Evolutionary conservation across 306 rosid species (phyloP).

Genomic region (Begonia fuchsioides): DNA sequence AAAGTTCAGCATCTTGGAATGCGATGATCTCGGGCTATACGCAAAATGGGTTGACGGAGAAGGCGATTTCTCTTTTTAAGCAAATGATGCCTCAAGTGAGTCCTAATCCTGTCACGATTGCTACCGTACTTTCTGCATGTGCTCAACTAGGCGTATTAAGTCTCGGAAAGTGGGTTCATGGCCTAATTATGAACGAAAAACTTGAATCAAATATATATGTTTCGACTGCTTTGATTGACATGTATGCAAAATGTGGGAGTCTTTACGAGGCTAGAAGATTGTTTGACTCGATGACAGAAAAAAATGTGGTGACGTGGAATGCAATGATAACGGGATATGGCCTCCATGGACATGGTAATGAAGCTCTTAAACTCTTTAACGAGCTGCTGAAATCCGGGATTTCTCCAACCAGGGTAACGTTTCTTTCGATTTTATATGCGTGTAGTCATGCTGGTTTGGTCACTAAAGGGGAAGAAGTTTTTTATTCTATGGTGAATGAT

Average conservation of each 20-base stretch:
- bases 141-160: constrained; percentile 84
- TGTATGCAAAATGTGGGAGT: constrained; percentile 93
- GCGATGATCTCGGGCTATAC: constrained; percentile 91
- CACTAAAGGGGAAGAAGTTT: constrained; percentile 60
- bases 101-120: constrained; percentile 66
- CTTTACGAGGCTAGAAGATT: constrained; percentile 52
- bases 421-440: constrained; percentile 73
- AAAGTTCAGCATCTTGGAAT: constrained; percentile 78
- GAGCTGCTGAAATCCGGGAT: constrained; percentile 49
- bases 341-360: constrained; percentile 79
- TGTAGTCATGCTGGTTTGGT: constrained; percentile 95
- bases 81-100: constrained; percentile 53
- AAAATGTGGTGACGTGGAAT: constrained; percentile 83
- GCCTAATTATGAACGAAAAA: constrained; percentile 47
- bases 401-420: constrained; percentile 57
- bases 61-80: constrained; percentile 63
- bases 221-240: constrained; percentile 70
- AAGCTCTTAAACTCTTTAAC: constrained; percentile 59
- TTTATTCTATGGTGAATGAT: constrained; percentile 52
- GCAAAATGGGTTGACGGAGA: constrained; percentile 75
- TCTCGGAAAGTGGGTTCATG: constrained; percentile 81
- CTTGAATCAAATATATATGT: constrained; percentile 68
- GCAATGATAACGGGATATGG: constrained; percentile 92
- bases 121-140: constrained; percentile 86
- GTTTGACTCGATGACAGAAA: constrained; percentile 59